phyloP scores from a whole-genome alignment of 202 grass and related monocot species.

The Carex sylvatica region DNA sequence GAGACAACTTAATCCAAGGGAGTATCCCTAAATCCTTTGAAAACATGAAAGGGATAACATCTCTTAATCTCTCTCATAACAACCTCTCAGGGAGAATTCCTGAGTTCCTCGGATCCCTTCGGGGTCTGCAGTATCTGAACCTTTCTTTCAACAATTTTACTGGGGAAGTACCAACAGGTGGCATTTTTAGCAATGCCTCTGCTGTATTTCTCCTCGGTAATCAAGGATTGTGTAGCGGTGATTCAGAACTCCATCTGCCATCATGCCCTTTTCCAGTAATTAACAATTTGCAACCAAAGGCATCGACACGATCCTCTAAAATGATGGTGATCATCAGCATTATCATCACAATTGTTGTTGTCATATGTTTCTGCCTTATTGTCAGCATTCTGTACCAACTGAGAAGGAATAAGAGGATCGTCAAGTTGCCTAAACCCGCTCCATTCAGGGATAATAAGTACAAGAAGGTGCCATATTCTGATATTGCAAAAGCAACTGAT shows the following conservation, averaged over 20 bases:
- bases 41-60: not conserved
- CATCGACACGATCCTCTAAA: not conserved
- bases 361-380: not conserved
- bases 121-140: constrained; percentile 28
- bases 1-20: not conserved
- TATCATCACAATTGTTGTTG: not conserved
- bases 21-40: not conserved
- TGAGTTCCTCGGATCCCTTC: constrained; percentile 25
- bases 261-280: constrained; percentile 7
- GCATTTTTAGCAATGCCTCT: constrained; percentile 42
- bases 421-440: not conserved
- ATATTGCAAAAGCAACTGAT: constrained; percentile 45
- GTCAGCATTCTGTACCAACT: not conserved
- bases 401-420: not conserved
- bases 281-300: not conserved
- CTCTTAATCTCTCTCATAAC: constrained; percentile 35
- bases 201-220: constrained; percentile 23
- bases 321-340: not conserved
- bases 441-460: constrained; percentile 9
- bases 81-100: constrained; percentile 45
- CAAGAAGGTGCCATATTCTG: constrained; percentile 39
- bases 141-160: constrained; percentile 52
- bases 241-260: constrained; percentile 34
- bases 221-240: constrained; percentile 36
- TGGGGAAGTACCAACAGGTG: constrained; percentile 38